Base-by-base conservation (phyloP, 2,329 filamentous ascomycete genomes). In the Mycogone perniciosa region DNA sequence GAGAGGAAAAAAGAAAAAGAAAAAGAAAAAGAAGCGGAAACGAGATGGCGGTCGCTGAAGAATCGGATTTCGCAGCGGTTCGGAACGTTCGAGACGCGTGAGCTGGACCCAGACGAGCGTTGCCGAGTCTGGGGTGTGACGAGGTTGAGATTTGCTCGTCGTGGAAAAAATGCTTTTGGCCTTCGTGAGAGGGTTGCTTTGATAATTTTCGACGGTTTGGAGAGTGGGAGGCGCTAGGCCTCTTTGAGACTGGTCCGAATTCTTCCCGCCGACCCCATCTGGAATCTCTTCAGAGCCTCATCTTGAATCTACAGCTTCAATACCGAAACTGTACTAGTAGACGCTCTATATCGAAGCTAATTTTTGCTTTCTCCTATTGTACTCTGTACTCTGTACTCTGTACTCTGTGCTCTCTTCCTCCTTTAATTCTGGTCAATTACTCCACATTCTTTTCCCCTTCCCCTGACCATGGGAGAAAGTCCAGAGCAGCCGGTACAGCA, bases 141-240 rank as follows among this genome's bases (percentile, higher is more conserved):
- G 64, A 68, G 66, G 20, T 59, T 64, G 68, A 71, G 71, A 70
- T 67, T 72, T 72, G 65, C 68, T 71, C 67, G 64, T 60, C 64
- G 64, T 64, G 62, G 63, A 58, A 61, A 64, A 67, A 69, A 69
- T 65, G 63, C 60, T 64, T 63, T 64, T 60, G 60, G 60, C 58
- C 60, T 60, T 60, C 61, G 62, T 68, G 67, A 70, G 67, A 70
- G 69, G 67, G 68, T 66, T 71, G 65, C 66, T 65, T 67, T 64
- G 55, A 52, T 58, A 71, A 71, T 72, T 72, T 72, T 72, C 67
- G 60, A 63, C 60, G 61, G 61, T 62, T 20, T 60, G 63, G 63
- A 56, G 64, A 70, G 68, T 72, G 69, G 66, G 70, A 67, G 57
- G 50, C 60, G 64, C 70, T 73, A 72, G 61, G 48, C 65, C 59